A percentile compares a stretch with the other conserved stretches of the same genome.
Conservation (phyloP, 495 filamentous ascomycete species). For the Podospora fimiseda region DNA sequence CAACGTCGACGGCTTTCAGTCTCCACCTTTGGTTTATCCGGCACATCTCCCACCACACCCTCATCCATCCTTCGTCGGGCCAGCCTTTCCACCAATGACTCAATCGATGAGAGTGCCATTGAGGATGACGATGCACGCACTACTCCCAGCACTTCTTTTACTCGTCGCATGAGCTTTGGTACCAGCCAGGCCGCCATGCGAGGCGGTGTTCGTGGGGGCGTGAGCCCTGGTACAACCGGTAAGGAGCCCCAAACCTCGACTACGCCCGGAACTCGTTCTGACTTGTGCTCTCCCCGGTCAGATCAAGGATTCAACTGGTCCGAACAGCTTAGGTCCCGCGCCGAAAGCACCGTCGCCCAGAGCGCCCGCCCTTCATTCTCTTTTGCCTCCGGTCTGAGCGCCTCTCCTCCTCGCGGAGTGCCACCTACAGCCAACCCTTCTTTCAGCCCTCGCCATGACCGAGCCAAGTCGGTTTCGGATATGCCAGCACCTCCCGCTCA, state of each 20-base stretch:
- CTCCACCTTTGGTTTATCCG: slow-evolving; percentile 75
- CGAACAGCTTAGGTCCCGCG: slow-evolving; percentile 83
- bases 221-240: slow-evolving; percentile 46
- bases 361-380: slow-evolving; percentile 43
- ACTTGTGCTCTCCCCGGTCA: slow-evolving; percentile 50
- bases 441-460: slow-evolving; percentile 51
- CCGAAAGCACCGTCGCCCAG: slow-evolving; percentile 70
- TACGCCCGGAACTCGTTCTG: slow-evolving; percentile 57
- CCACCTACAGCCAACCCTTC: slow-evolving; percentile 28
- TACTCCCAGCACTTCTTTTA: slow-evolving; percentile 66
- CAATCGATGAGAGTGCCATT: slow-evolving; percentile 77
- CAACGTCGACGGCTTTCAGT: slow-evolving; percentile 83
- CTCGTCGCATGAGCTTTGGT: slow-evolving; percentile 84
- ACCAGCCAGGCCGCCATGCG: slow-evolving; percentile 70
- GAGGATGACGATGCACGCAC: slow-evolving; percentile 65
- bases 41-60: slow-evolving; percentile 61
- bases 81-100: slow-evolving; percentile 69
- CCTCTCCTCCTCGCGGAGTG: slow-evolving; percentile 32
- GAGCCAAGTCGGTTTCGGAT: slow-evolving; percentile 62
- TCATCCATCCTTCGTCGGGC: slow-evolving; percentile 54
- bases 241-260: slow-evolving; percentile 32
- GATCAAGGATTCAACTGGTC: slow-evolving; percentile 92
- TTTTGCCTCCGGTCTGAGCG: slow-evolving; percentile 27
- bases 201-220: slow-evolving; percentile 32
- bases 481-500: slow-evolving; percentile 56